A percentile compares a stretch with the other conserved stretches of the same genome.
Conservation (phyloP, 2,329 filamentous ascomycete genomes). For the Alternaria burnsii region DNA sequence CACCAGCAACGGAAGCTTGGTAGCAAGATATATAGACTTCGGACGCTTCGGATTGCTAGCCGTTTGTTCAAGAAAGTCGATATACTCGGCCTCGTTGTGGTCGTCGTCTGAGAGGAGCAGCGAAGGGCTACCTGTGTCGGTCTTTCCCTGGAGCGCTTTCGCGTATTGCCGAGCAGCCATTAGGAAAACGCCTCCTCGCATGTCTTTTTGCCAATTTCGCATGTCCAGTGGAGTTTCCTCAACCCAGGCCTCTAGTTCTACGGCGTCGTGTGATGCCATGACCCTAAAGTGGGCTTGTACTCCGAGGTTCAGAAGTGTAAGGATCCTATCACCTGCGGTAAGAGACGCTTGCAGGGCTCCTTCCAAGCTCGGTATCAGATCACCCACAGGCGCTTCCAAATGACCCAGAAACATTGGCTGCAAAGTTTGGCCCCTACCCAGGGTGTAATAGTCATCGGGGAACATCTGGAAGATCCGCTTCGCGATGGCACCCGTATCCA, state of each 20-base stretch:
- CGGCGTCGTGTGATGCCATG: slow-evolving; percentile 73
- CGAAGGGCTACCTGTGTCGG: slow-evolving; percentile 59
- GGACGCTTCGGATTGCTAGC: slow-evolving; percentile 69
- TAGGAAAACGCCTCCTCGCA: slow-evolving; percentile 74
- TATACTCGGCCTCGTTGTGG: slow-evolving; percentile 66
- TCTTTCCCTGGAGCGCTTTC: slow-evolving; percentile 79
- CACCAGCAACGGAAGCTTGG: slow-evolving; percentile 53
- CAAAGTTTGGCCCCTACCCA: slow-evolving; percentile 73
- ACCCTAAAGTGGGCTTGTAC: slow-evolving; percentile 72
- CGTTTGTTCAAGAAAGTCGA: slow-evolving; percentile 60
- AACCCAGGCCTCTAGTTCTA: slow-evolving; percentile 75
- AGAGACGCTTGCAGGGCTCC: slow-evolving; percentile 71
- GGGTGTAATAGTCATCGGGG: slow-evolving; percentile 64
- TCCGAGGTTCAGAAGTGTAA: slow-evolving; percentile 76
- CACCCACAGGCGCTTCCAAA: slow-evolving; percentile 68
- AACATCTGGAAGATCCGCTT: slow-evolving; percentile 71
- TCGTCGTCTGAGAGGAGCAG: slow-evolving; percentile 73
- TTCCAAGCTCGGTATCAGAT: slow-evolving; percentile 69
- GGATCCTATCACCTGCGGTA: slow-evolving; percentile 73
- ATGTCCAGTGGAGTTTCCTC: slow-evolving; percentile 78
- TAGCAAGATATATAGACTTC: slow-evolving; percentile 72
- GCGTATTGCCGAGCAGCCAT: slow-evolving; percentile 71
- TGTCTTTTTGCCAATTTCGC: slow-evolving; percentile 74
- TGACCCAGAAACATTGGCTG: slow-evolving; percentile 76
- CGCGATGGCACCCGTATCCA: slow-evolving; percentile 69